Conservation (phyloP, 768 basidiomycete species). For the Psilocybe tampanensis region DNA sequence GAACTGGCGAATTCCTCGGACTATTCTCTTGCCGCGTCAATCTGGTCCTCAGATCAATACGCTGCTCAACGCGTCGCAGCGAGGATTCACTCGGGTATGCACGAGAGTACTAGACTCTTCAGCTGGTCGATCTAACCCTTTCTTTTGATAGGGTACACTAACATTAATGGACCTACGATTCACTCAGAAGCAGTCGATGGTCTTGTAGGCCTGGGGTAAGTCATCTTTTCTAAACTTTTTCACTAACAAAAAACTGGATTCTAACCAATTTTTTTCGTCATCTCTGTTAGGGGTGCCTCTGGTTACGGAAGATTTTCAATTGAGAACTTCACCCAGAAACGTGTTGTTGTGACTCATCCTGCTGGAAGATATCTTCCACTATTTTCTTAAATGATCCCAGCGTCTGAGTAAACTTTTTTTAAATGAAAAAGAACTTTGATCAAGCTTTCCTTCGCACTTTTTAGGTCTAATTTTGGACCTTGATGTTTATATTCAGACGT, state of each 20-base stretch:
- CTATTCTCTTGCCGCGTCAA: slow-evolving; percentile 50
- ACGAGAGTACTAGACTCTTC: background rate
- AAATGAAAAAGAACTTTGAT: too few species aligned
- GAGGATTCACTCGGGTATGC: slow-evolving; percentile 48
- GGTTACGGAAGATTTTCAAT: slow-evolving; percentile 58
- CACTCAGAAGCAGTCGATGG: slow-evolving; percentile 43
- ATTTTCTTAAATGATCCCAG: background rate
- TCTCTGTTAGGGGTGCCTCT: slow-evolving; percentile 37
- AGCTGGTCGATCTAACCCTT: background rate
- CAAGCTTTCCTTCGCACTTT: too few species aligned
- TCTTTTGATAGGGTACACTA: slow-evolving; percentile 48
- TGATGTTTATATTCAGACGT: too few species aligned
- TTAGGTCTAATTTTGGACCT: too few species aligned
- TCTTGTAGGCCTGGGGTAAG: slow-evolving; percentile 49
- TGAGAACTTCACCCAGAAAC: slow-evolving; percentile 50
- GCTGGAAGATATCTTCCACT: slow-evolving; percentile 26
- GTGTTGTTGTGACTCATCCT: slow-evolving; percentile 46
- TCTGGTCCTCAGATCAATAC: slow-evolving; percentile 54
- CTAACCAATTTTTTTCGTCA: background rate
- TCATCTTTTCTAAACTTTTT: background rate
- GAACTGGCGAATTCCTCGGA: slow-evolving; percentile 56
- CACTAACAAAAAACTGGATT: too few species aligned
- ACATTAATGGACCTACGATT: slow-evolving; percentile 58
- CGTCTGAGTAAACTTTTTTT: too few species aligned
- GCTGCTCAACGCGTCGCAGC: slow-evolving; percentile 46